Evolutionary conservation across 371 early-diverging fungal genomes (phyloP).

Genomic region (Saksenaea vasiformis): DNA sequence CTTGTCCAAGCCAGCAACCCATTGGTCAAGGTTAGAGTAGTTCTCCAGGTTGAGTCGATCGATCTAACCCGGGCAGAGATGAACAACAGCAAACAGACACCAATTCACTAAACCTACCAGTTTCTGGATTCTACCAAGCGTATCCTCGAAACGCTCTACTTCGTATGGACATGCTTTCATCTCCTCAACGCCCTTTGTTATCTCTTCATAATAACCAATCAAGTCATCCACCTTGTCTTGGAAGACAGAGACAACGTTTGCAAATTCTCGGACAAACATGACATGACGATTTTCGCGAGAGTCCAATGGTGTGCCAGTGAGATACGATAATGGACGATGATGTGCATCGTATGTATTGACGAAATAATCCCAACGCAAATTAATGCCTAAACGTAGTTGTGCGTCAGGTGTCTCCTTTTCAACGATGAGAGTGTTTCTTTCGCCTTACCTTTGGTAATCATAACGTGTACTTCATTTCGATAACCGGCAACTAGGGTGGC

Average conservation of each 20-base stretch:
- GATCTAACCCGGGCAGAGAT: conserved; percentile 43
- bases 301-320: conserved; percentile 57
- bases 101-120: conserved; percentile 36
- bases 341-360: conserved; percentile 78
- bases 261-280: conserved; percentile 94
- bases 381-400: conserved; percentile 39
- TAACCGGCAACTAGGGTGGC: conserved; percentile 86
- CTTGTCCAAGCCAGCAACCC: conserved; percentile 84
- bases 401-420: conserved; percentile 16
- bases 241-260: conserved; percentile 86
- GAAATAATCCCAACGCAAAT: conserved; percentile 95
- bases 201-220: conserved; percentile 81
- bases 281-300: conserved; percentile 86
- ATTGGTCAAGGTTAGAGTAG: conserved; percentile 90
- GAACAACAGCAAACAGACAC: background rate
- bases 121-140: conserved; percentile 85
- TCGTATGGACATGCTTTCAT: conserved; percentile 82
- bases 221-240: conserved; percentile 93
- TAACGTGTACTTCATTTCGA: conserved; percentile 87
- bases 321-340: conserved; percentile 49
- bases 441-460: conserved; percentile 79
- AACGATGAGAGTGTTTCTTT: background rate
- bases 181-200: conserved; percentile 77
- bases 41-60: conserved; percentile 93
- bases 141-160: conserved; percentile 64